These are phyloP conservation scores for Serendipita indica DNA, from an alignment of 768 basidiomycete species.

Conservation along the genomic window DNA sequence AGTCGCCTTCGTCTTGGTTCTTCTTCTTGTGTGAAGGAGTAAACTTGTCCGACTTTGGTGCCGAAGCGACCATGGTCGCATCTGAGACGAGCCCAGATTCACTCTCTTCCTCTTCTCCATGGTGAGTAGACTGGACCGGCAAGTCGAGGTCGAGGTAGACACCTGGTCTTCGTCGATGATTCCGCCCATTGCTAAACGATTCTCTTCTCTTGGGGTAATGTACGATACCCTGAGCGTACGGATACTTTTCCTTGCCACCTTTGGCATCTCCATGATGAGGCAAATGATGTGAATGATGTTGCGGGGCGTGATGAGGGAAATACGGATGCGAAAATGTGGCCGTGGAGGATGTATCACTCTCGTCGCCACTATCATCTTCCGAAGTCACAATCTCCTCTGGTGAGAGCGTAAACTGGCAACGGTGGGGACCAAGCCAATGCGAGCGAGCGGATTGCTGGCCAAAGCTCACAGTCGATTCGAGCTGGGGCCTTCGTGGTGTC, in stretches of 20 bases:
- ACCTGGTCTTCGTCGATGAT: background rate
- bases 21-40: background rate
- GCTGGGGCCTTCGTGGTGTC: no score
- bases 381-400: background rate
- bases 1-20: background rate
- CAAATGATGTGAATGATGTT: no score
- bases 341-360: background rate
- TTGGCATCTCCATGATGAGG: no score
- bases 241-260: no score
- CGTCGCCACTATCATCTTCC: no score
- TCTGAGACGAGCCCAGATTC: background rate
- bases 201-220: background rate
- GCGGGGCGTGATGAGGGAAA: no score
- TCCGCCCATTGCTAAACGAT: background rate
- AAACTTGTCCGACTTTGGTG: background rate
- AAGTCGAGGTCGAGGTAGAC: background rate
- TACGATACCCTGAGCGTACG: no score
- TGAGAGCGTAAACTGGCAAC: slow-evolving; percentile 2
- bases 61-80: background rate
- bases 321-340: background rate
- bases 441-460: no score
- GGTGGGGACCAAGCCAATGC: background rate
- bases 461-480: no score
- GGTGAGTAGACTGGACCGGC: background rate
- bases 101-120: background rate